Evolutionary conservation across 1,284 basidiomycete genomes (phyloP), one percentile per base, ranked within the genome.

Genomic region (Cryptococcus sp.): DNA sequence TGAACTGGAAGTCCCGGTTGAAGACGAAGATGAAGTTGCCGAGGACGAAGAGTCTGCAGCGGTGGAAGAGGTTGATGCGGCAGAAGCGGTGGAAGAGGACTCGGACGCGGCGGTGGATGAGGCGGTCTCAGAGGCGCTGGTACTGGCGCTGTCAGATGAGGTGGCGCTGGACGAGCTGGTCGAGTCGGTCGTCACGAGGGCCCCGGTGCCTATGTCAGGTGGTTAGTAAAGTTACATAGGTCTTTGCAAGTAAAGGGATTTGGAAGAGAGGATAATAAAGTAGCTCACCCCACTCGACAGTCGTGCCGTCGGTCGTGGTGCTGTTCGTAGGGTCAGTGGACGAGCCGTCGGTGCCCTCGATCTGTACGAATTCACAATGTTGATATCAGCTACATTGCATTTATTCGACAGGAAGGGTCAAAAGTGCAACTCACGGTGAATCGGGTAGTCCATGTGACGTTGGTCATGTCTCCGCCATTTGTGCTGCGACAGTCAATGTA

Each of bases 401-500:
- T 45, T 15, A 40, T 19, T 45, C 11, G 20, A 41, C 15, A 35
- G 3, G 17, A 17, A 19, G 35, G 23, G 42, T 10, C 13, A 27
- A 35, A 10, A 27, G 17, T 27, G 13, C 35, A 8, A 70, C 72
- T 59, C 31, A 77, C 75, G 56, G 73, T 74, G 72, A 78, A 80
- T 47, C 78, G 74, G n/a, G 76, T 77, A 8, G 78, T 76, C 75
- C 76, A 80, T 11, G 68, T 64, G 20, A 65, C 63, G 20, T 67
- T 65, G 44, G 67, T 64, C 20, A 65, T 57, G 52, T 69, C 64
- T 17, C 68, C 69, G 19, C 64, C 65, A 22, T 65, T 61, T 47
- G 71, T 74, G 63, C 66, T 65, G 53, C 15, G 42, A 19, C 42
- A 45, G 13, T 22, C 19, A 48, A 47, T 3, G n/a, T 47, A 16